Evolutionary conservation across 139 green algal species (phyloP).

Genomic region (Dunaliella primolecta): DNA sequence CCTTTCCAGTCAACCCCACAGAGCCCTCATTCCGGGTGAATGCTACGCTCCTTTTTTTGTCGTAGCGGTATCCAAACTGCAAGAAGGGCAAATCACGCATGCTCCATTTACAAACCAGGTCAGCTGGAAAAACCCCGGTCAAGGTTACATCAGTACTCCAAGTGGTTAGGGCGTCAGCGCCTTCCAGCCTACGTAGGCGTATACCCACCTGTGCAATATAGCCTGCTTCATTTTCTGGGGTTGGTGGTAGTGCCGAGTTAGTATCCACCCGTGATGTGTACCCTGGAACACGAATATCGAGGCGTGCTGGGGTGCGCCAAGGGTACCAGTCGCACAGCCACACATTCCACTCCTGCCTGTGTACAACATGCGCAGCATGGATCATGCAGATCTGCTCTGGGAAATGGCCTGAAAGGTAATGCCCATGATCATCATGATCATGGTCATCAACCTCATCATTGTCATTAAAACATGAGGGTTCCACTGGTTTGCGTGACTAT

Average conservation of each 20-base stretch:
- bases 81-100: not conserved
- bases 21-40: conserved; percentile 52
- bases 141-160: too few relatives aligned
- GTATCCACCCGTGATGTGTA: conserved; percentile 37
- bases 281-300: conserved; percentile 55
- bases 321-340: conserved; percentile 45
- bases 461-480: too few relatives aligned
- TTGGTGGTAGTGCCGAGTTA: not conserved
- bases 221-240: not conserved
- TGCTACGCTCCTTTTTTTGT: conserved; percentile 31
- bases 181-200: not conserved
- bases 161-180: not conserved
- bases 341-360: conserved; percentile 24
- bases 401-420: too few relatives aligned
- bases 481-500: too few relatives aligned
- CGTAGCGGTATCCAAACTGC: conserved; percentile 43
- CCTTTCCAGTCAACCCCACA: not conserved
- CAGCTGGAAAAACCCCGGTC: not conserved
- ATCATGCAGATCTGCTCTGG: too few relatives aligned
- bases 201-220: not conserved
- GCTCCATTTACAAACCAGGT: conserved; percentile 3
- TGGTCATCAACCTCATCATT: too few relatives aligned
- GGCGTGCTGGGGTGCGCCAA: conserved; percentile 38
- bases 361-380: too few relatives aligned
- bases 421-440: too few relatives aligned